These are phyloP conservation scores for Suillus occidentalis DNA, from an alignment of 768 basidiomycete genomes.

Conservation along the genomic window DNA sequence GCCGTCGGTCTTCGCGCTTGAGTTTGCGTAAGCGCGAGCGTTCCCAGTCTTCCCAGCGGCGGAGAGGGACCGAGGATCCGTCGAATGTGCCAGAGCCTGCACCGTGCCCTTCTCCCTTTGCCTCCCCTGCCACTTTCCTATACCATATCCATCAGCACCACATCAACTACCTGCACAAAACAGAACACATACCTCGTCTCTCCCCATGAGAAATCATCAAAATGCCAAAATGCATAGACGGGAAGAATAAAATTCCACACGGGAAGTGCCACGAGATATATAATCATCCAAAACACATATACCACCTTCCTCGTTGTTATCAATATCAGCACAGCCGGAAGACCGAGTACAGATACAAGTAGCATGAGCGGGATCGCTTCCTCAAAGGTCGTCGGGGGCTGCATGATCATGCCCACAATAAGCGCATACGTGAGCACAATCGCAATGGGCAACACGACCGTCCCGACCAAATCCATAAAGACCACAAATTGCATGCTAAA, in stretches of 20 bases:
- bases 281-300: constrained; percentile 97
- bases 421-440: constrained; percentile 89
- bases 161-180: neutral
- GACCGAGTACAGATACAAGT: constrained; percentile 86
- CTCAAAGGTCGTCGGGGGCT: constrained; percentile 81
- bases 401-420: constrained; percentile 75
- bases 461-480: constrained; percentile 93
- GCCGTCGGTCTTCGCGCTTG: constrained; percentile 79
- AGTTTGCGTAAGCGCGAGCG: constrained; percentile 90
- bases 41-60: constrained; percentile 99
- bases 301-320: constrained; percentile 94
- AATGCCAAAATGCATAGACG: constrained; percentile 98
- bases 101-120: constrained; percentile 75
- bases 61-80: constrained; percentile 74
- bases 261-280: constrained; percentile 89
- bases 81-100: constrained; percentile 53
- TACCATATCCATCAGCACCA: constrained; percentile 15
- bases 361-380: constrained; percentile 94
- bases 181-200: constrained; percentile 77
- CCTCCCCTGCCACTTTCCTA: constrained; percentile 95
- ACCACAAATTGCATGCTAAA: constrained; percentile 99
- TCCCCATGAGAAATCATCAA: constrained; percentile 99
- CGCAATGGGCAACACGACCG: constrained; percentile 91
- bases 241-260: constrained; percentile 96
- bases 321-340: constrained; percentile 89